Evolutionary conservation across 345 rosid species (phyloP).

Genomic region (Eucalyptus cladocalyx): DNA sequence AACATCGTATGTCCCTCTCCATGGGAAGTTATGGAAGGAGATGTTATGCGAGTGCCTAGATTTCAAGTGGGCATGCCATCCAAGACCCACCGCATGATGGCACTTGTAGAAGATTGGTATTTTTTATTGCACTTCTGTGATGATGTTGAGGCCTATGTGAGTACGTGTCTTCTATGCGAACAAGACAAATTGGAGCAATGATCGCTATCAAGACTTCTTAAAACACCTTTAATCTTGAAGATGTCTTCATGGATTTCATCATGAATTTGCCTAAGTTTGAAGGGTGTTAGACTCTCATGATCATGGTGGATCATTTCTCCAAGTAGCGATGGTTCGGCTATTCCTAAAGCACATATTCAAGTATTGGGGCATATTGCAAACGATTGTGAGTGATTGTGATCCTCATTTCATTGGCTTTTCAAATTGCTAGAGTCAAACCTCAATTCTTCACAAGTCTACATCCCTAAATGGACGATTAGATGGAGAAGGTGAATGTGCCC

Average conservation of each 20-base stretch:
- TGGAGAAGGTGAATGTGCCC: neutral
- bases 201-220: neutral
- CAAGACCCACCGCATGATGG: neutral
- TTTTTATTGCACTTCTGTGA: rapidly evolving
- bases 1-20: neutral
- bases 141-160: neutral
- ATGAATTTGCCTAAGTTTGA: neutral
- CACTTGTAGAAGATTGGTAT: neutral
- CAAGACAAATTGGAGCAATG: neutral
- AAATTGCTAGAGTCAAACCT: neutral
- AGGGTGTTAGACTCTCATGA: neutral
- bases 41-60: neutral
- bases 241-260: neutral
- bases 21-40: neutral
- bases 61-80: neutral
- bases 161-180: neutral
- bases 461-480: neutral
- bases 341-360: neutral
- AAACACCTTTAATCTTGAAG: rapidly evolving
- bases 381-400: neutral
- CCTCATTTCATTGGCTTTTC: neutral
- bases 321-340: neutral
- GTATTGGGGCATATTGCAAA: neutral
- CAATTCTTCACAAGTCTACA: neutral
- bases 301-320: neutral